These are phyloP conservation scores for Phyllosticta capitalensis DNA, from an alignment of 2,329 filamentous ascomycete genomes.

Conservation along the genomic window DNA sequence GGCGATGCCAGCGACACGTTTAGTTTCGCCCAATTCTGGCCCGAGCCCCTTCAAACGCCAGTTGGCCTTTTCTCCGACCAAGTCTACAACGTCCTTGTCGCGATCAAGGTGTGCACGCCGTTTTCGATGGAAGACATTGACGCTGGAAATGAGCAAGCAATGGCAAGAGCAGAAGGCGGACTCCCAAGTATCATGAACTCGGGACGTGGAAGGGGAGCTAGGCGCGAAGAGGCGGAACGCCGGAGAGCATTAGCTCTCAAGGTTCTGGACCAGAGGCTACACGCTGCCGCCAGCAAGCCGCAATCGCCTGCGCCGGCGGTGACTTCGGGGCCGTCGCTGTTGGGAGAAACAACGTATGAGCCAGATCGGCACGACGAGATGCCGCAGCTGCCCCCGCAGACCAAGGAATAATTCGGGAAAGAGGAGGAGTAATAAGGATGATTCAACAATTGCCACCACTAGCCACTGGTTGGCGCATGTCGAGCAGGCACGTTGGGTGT, in stretches of 20 bases:
- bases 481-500: background rate
- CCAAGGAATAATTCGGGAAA: background rate
- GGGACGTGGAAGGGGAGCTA: constrained; percentile 42
- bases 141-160: constrained; percentile 61
- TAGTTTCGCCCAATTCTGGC: constrained; percentile 92
- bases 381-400: background rate
- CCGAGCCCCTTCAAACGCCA: constrained; percentile 68
- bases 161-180: constrained; percentile 52
- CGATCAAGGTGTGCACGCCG: constrained; percentile 69
- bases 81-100: constrained; percentile 65
- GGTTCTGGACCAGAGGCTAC: constrained; percentile 82
- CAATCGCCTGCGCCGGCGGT: constrained; percentile 29
- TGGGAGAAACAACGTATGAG: constrained; percentile 33
- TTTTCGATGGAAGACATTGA: constrained; percentile 76
- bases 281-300: constrained; percentile 59
- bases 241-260: constrained; percentile 81
- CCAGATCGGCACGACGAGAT: constrained; percentile 29
- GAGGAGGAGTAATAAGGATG: background rate
- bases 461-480: background rate
- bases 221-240: constrained; percentile 84
- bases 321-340: constrained; percentile 26
- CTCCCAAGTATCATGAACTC: constrained; percentile 50
- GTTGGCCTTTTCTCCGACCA: constrained; percentile 64
- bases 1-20: constrained; percentile 96
- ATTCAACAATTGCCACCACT: background rate